A percentile compares a stretch with the other conserved stretches of the same genome.
These are phyloP conservation scores for Sanghuangporus weigelae DNA, from an alignment of 1,284 basidiomycete species.

Conservation along the genomic window DNA sequence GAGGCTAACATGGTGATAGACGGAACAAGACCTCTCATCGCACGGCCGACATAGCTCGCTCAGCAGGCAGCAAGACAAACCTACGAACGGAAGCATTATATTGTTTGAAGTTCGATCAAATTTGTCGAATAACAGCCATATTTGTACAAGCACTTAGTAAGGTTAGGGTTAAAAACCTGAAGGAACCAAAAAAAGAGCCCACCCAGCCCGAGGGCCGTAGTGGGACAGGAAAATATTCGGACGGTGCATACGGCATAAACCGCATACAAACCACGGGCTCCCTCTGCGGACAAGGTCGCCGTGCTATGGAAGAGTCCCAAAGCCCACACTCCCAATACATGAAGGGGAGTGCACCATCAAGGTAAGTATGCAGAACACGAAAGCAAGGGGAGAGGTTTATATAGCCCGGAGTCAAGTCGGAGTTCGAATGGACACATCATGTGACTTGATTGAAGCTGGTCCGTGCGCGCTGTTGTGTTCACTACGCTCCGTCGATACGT, in stretches of 20 bases:
- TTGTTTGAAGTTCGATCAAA: not conserved
- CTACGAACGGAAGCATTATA: not conserved
- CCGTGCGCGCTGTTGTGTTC: no score
- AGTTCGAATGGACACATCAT: no score
- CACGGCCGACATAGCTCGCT: not conserved
- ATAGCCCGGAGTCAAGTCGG: not conserved
- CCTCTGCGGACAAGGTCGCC: conserved; percentile 31
- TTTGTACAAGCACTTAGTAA: not conserved
- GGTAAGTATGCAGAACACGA: conserved; percentile 38
- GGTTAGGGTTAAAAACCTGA: conserved; percentile 27
- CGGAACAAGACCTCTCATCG: not conserved
- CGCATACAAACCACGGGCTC: conserved; percentile 20
- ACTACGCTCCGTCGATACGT: no score
- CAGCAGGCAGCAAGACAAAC: not conserved
- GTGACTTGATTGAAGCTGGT: not conserved
- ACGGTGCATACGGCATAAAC: conserved; percentile 20
- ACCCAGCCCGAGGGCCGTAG: conserved; percentile 20
- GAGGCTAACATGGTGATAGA: no score
- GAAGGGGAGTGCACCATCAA: conserved; percentile 37
- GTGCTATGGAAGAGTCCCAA: conserved; percentile 29
- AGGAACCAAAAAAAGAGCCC: conserved; percentile 18
- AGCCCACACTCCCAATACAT: conserved; percentile 26
- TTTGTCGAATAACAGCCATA: not conserved
- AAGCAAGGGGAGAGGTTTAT: not conserved
- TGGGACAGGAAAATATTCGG: conserved; percentile 20